These are phyloP conservation scores for Pisolithus albus DNA, from an alignment of 768 basidiomycete species.

Conservation along the genomic window DNA sequence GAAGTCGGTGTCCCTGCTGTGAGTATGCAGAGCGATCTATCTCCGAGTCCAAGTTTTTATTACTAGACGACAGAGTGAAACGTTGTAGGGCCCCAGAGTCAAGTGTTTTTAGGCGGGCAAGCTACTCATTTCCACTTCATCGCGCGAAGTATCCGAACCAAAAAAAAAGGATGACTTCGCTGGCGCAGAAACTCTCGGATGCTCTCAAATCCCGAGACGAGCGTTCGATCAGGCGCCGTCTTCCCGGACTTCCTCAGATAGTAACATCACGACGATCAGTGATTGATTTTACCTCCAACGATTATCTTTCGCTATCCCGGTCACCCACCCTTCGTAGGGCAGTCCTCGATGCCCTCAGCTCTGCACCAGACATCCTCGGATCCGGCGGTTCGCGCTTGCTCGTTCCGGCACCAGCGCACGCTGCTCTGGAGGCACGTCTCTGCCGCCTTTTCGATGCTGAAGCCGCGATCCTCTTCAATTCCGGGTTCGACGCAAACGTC, in stretches of 20 bases:
- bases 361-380: slow-evolving; percentile 61
- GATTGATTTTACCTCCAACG: slow-evolving; percentile 80
- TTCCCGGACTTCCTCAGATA: slow-evolving; percentile 46
- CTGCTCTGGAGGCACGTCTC: slow-evolving; percentile 64
- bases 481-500: slow-evolving; percentile 89
- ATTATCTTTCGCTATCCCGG: slow-evolving; percentile 79
- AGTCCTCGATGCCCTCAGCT: slow-evolving; percentile 50
- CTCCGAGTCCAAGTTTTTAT: too few species aligned
- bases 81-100: too few species aligned
- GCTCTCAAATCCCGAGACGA: slow-evolving; percentile 60
- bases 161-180: slow-evolving; percentile 18
- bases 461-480: slow-evolving; percentile 80
- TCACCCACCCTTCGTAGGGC: slow-evolving; percentile 48
- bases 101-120: too few species aligned
- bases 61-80: too few species aligned
- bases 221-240: slow-evolving; percentile 61
- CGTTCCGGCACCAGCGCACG: slow-evolving; percentile 53
- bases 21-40: too few species aligned
- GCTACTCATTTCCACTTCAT: too few species aligned
- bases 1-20: too few species aligned
- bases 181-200: slow-evolving; percentile 36
- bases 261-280: slow-evolving; percentile 27
- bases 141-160: not conserved
- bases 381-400: slow-evolving; percentile 85
- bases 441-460: slow-evolving; percentile 53